A percentile compares a stretch with the other conserved stretches of the same genome.
phyloP scores from a whole-genome alignment of 371 early-diverging fungal species.

The Ordospora pajunii region DNA sequence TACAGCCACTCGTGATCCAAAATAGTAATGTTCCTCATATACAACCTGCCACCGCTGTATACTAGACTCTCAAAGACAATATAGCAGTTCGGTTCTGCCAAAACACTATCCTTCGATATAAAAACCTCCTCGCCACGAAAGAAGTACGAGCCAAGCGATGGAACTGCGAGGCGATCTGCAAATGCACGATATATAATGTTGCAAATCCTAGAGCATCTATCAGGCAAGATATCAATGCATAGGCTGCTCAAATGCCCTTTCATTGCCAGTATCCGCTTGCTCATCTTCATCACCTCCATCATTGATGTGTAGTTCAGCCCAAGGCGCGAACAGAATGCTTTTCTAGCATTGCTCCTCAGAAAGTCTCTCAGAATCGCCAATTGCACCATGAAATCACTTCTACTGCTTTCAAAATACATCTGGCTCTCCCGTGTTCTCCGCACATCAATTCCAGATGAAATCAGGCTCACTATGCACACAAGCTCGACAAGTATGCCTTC shows the following conservation, averaged over 20 bases:
- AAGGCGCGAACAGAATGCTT: not conserved
- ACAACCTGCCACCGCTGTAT: slow-evolving; percentile 17
- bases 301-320: not conserved
- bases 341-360: not conserved
- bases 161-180: slow-evolving; percentile 25
- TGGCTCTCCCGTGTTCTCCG: not conserved
- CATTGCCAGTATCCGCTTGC: not conserved
- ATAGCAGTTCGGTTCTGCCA: not conserved
- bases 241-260: not conserved
- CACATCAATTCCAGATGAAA: slow-evolving; percentile 17
- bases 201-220: slow-evolving; percentile 13
- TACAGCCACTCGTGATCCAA: slow-evolving; percentile 31
- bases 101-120: slow-evolving; percentile 6
- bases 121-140: slow-evolving; percentile 11
- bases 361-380: slow-evolving; percentile 24
- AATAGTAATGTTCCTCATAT: slow-evolving; percentile 41
- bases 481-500: slow-evolving; percentile 15
- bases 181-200: slow-evolving; percentile 23
- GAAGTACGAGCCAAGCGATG: not conserved
- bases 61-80: slow-evolving; percentile 46
- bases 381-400: slow-evolving; percentile 36
- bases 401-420: slow-evolving; percentile 19
- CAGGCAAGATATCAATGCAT: not conserved
- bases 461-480: not conserved
- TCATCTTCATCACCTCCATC: slow-evolving; percentile 16